Percentiles rank a stretch among this genome's conserved stretches.
Evolutionary conservation across 2,329 filamentous ascomycete genomes (phyloP).

Genomic region (Fusarium neocosmosporiellum): DNA sequence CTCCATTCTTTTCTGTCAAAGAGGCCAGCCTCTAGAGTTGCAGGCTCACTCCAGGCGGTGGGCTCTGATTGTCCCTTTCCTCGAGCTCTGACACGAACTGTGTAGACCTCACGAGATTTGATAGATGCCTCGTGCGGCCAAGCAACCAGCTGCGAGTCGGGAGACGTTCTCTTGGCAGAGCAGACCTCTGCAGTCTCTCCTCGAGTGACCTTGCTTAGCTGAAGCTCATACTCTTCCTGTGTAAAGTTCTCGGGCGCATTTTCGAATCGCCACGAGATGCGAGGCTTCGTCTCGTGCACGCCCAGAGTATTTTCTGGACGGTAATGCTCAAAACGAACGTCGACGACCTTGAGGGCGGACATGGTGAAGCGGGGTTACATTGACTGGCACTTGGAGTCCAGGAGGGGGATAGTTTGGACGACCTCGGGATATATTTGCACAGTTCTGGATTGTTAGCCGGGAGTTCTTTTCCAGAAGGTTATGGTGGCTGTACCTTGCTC

Average conservation of each 20-base stretch:
- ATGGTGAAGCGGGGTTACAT: slow-evolving; percentile 8
- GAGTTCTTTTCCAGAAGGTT: neutral
- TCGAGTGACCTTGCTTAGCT: neutral
- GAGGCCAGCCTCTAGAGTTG: slow-evolving; percentile 25
- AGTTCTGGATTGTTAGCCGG: neutral
- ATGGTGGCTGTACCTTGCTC: neutral
- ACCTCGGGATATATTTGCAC: neutral
- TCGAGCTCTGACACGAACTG: slow-evolving; percentile 7
- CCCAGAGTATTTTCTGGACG: slow-evolving; percentile 22
- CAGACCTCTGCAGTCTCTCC: neutral
- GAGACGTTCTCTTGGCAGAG: neutral
- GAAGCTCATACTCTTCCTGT: slow-evolving; percentile 29
- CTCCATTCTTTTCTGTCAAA: slow-evolving; percentile 24
- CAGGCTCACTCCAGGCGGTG: slow-evolving; percentile 26
- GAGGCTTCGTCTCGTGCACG: slow-evolving; percentile 26
- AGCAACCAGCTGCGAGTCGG: slow-evolving; percentile 13
- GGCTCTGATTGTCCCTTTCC: slow-evolving; percentile 5
- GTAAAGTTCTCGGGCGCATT: slow-evolving; percentile 25
- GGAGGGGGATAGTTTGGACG: neutral
- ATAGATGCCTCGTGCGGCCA: slow-evolving; percentile 20
- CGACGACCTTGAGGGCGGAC: slow-evolving; percentile 14
- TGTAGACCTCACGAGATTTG: slow-evolving; percentile 23
- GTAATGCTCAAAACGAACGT: slow-evolving; percentile 35
- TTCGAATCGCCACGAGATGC: slow-evolving; percentile 32
- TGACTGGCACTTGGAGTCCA: neutral